Evolutionary conservation across 331 rosid species (phyloP), one percentile per base, ranked within the genome.

Genomic region (Phaseolus coccineus): DNA sequence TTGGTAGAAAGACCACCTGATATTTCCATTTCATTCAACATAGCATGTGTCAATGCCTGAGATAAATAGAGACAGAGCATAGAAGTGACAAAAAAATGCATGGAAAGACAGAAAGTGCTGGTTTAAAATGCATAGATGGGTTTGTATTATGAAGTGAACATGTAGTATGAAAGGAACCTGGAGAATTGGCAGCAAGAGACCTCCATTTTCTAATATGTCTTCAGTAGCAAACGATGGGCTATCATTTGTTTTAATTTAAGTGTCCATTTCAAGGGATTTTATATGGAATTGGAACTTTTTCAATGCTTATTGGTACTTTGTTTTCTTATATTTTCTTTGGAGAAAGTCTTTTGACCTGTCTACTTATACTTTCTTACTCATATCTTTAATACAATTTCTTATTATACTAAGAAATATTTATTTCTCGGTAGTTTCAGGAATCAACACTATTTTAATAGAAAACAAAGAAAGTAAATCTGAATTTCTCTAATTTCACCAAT

Each of bases 51-150:
- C 51, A 76, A 14, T 27, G 31, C 47, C 33, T 47, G 44, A 75
- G 46, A 75, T 61, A 53, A 31, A 67, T 16, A 58, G 62, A 76
- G 22, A 62, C 5, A 14, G 16, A 74, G 80, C 47, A 6, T 75
- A 59, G 35, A 0, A 28, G 24, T 22, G 9, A 16, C 22, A 59
- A 12, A 75, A 75, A 24, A 42, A 56, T 74, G 37, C 3, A 3
- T 22, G 40, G 70, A 46, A 33, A 59, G 47, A 31, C 31, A 48
- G 44, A 6, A 30, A 59, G 25, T 30, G 35, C 27, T 28, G 25
- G 15, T 31, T 75, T 28, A 61, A n/a, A 68, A 61, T 11, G 62
- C 71, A 30, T 75, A 75, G 48, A 24, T 63, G 72, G 50, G 59
- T 6, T 62, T 33, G 50, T 25, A 76, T 28, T 61, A 46, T 15